phyloP scores from a whole-genome alignment of 257 asterid genomes.

The Penstemon newberryi region DNA sequence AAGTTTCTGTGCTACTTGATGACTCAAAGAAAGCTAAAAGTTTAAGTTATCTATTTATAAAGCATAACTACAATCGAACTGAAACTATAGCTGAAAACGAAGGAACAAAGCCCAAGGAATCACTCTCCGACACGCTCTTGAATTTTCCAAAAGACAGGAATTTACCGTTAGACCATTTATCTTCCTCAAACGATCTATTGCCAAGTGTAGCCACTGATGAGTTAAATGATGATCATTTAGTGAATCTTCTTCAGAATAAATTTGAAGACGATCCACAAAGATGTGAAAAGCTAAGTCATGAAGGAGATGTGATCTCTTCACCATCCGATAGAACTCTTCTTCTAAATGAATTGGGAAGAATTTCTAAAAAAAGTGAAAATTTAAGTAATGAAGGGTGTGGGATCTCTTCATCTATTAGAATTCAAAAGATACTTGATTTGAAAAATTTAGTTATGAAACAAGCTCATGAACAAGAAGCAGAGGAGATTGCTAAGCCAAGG shows the following conservation, averaged over 20 bases:
- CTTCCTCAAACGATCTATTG: conserved; percentile 11
- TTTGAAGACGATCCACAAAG: conserved; percentile 16
- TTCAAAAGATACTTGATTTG: conserved; percentile 12
- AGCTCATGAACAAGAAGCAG: conserved; percentile 26
- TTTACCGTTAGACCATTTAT: conserved; percentile 2
- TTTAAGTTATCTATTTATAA: conserved; percentile 25
- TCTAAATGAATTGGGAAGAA: no score
- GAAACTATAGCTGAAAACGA: conserved; percentile 25
- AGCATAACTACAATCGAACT: conserved; percentile 15
- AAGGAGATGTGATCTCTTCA: conserved; percentile 20
- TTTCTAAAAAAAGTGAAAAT: no score
- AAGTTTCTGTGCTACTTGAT: not conserved
- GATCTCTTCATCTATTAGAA: conserved; percentile 14
- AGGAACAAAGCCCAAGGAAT: conserved; percentile 18
- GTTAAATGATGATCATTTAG: conserved; percentile 21
- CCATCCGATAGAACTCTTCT: conserved; percentile 3
- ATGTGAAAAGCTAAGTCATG: conserved; percentile 8
- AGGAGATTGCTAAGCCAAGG: conserved; percentile 24
- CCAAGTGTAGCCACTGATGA: conserved; percentile 17
- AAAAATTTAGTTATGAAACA: conserved; percentile 14
- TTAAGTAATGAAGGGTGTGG: conserved; percentile 16
- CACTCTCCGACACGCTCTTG: conserved; percentile 20
- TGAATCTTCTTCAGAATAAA: conserved; percentile 9
- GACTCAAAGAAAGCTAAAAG: conserved; percentile 11
- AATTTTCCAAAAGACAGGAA: conserved; percentile 9